Base-by-base conservation (phyloP, 73 alveolate genomes). In the Tetrahymena elliotti region DNA sequence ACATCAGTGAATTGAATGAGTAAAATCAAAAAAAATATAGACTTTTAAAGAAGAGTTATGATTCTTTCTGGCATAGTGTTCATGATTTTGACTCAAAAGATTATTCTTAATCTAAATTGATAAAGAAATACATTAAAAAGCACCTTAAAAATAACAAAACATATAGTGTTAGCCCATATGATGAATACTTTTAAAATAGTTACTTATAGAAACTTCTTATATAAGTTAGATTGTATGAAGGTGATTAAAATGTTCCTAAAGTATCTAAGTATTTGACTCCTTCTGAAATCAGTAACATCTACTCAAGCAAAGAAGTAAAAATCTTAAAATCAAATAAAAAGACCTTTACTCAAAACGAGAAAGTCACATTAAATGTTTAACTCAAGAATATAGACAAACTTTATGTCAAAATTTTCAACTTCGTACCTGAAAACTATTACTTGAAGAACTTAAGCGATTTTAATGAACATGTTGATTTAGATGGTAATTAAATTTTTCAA, bases 361-460 rank as follows among this genome's bases (percentile, higher is more conserved):
- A 96, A 41, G 98, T 97, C 31, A 96, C 93, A 82, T 88, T 98
- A 36, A 22, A 20, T 18, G 84, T 97, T 84, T 96, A 94, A 47
- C 94, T 98, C 52, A 98, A 98, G 92, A 98, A 98, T 93, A 96
- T 97, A 6, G 97, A 97, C 68, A 94, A 96, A 6, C 95, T 98
- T 33, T 95, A 95, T 95, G 94, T 98, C 24, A 96, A 97, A 96
- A 94, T 97, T 93, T 96, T 94, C 52, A 98, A 98, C 96, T 95
- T 98, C 94, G 93, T 97, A 93, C 94, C 98, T 83, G 98, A 96
- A 93, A 97, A 97, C 93, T 98, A 98, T 97, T 98, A 97, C 83
- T 37, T 94, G 15, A 36, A 94, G 54, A 95, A 97, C 54, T 83
- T 83, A 83, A 84, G 95, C 40, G 95, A 96, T 20, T 94, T 97